These are phyloP conservation scores for Puccinia sorghi DNA, from an alignment of 1,284 basidiomycete genomes.

Conservation along the genomic window DNA sequence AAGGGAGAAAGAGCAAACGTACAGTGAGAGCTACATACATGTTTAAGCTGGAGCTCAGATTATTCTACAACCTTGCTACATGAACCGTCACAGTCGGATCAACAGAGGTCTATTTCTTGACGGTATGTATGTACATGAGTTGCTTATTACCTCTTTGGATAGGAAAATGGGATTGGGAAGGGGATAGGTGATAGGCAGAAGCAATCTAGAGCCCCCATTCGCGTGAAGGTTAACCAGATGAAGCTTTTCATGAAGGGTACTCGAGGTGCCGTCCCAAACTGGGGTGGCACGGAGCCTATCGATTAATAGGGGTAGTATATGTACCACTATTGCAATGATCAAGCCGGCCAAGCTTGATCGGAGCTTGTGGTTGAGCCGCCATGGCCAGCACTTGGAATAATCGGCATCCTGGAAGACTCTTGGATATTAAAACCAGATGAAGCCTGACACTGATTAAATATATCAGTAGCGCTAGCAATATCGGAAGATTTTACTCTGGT, in stretches of 20 bases:
- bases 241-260: neutral
- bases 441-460: neutral
- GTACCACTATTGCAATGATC: neutral
- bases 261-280: neutral
- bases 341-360: neutral
- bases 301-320: neutral
- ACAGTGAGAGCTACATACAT: no score
- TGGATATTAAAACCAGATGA: neutral
- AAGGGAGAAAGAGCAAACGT: no score
- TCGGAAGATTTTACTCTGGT: neutral
- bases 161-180: neutral
- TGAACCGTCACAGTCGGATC: no score
- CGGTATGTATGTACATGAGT: no score
- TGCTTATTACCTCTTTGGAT: neutral
- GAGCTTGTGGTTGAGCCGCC: neutral
- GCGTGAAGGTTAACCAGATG: neutral
- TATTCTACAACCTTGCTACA: no score
- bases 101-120: no score
- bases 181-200: neutral
- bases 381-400: neutral
- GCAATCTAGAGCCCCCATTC: neutral
- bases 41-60: no score
- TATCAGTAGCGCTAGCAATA: neutral
- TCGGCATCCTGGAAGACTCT: no score
- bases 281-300: neutral